Conservation (phyloP, 129 eudicot species). For the Escallonia rubra region DNA sequence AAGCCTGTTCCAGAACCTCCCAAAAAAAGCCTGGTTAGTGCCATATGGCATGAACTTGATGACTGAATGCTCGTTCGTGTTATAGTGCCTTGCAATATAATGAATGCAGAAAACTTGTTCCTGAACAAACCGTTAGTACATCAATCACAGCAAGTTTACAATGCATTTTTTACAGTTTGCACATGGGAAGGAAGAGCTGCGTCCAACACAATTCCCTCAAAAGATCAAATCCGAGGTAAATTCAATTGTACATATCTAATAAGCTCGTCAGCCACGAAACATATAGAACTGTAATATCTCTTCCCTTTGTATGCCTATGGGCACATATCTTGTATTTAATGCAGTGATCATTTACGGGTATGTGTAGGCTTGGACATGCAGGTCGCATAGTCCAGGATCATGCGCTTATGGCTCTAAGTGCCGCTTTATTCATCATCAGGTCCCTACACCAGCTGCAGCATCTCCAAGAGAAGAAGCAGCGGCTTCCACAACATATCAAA, state of each 20-base stretch:
- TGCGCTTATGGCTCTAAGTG: conserved; percentile 21
- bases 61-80: too few relatives aligned
- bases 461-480: neutral
- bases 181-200: conserved; percentile 42
- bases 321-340: neutral
- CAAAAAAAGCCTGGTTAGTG: neutral
- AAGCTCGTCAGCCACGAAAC: neutral
- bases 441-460: neutral
- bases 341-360: neutral
- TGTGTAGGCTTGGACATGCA: conserved; percentile 21
- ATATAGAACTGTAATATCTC: neutral
- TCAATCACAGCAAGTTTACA: neutral
- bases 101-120: neutral
- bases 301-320: neutral
- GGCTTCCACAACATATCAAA: conserved; percentile 6
- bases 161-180: conserved; percentile 24
- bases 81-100: neutral
- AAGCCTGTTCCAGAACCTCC: too few relatives aligned
- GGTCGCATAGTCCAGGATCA: conserved; percentile 20
- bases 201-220: conserved; percentile 15
- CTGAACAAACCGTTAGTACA: neutral
- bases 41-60: neutral
- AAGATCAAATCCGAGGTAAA: conserved; percentile 34
- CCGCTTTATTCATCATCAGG: conserved; percentile 14
- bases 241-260: neutral